Conservation (phyloP, 164 flowering plant genomes). For the Aristolochia contorta region DNA sequence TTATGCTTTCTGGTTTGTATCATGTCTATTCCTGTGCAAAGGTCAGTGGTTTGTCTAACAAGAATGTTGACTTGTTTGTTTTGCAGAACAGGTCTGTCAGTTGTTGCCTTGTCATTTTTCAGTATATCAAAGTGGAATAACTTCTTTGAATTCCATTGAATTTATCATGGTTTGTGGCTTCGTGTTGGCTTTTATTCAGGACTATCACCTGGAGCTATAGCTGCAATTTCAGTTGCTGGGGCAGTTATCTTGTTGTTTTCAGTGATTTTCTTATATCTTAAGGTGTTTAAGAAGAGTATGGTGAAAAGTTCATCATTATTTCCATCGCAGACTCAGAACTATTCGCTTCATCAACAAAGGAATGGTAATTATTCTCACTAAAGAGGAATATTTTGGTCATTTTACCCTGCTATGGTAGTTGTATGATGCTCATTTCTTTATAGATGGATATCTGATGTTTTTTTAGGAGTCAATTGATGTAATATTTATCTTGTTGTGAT, state of each 20-base stretch:
- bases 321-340: constrained; percentile 19
- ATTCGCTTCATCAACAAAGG: constrained; percentile 13
- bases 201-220: constrained; percentile 44
- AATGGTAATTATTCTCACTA: not conserved
- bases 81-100: constrained; percentile 44
- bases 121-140: not conserved
- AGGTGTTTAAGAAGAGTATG: constrained; percentile 40
- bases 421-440: too few relatives aligned
- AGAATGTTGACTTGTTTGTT: constrained; percentile 6
- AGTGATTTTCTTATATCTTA: constrained; percentile 27
- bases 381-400: too few relatives aligned
- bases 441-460: too few relatives aligned
- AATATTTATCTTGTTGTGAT: too few relatives aligned
- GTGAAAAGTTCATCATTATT: constrained; percentile 25
- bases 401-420: too few relatives aligned
- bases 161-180: constrained; percentile 6
- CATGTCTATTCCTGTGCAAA: not conserved
- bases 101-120: constrained; percentile 1
- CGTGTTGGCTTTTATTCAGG: constrained; percentile 35
- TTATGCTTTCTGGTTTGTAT: not conserved
- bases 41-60: constrained; percentile 8
- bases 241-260: constrained; percentile 24
- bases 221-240: constrained; percentile 50
- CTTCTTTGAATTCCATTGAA: constrained; percentile 7
- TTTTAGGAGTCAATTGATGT: too few relatives aligned